A percentile compares a stretch with the other conserved stretches of the same genome.
Evolutionary conservation across 306 rosid species (phyloP).

Genomic region (Quercus rubra): DNA sequence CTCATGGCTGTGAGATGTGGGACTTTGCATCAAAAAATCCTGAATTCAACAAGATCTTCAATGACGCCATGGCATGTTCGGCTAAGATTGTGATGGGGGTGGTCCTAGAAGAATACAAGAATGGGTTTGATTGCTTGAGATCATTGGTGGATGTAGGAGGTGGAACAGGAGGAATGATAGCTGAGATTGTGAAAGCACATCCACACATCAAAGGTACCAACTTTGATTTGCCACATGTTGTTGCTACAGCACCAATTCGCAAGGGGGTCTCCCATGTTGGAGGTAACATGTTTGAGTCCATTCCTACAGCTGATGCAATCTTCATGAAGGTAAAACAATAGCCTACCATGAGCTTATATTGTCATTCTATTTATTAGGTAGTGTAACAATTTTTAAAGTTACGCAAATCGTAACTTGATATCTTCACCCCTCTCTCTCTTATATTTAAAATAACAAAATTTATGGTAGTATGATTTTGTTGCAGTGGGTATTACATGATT

Average conservation of each 20-base stretch:
- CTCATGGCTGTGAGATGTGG: conserved; percentile 29
- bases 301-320: neutral
- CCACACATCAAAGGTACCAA: neutral
- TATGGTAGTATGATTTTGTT: too few relatives aligned
- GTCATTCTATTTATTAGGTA: too few relatives aligned
- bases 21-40: conserved; percentile 16
- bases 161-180: neutral
- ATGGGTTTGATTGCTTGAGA: conserved; percentile 13
- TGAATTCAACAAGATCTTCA: conserved; percentile 13
- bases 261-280: neutral
- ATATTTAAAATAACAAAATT: too few relatives aligned
- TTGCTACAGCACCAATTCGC: neutral
- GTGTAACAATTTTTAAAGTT: too few relatives aligned
- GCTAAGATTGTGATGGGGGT: conserved; percentile 16
- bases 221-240: neutral
- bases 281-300: neutral
- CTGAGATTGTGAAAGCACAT: neutral
- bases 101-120: conserved; percentile 7
- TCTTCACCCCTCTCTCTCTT: too few relatives aligned
- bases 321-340: too few relatives aligned
- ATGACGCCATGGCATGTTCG: conserved; percentile 24
- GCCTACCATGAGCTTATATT: too few relatives aligned
- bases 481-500: too few relatives aligned
- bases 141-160: conserved; percentile 14
- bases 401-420: too few relatives aligned